Conservation (phyloP, 768 basidiomycete species). For the Tubosaeta sp. region DNA sequence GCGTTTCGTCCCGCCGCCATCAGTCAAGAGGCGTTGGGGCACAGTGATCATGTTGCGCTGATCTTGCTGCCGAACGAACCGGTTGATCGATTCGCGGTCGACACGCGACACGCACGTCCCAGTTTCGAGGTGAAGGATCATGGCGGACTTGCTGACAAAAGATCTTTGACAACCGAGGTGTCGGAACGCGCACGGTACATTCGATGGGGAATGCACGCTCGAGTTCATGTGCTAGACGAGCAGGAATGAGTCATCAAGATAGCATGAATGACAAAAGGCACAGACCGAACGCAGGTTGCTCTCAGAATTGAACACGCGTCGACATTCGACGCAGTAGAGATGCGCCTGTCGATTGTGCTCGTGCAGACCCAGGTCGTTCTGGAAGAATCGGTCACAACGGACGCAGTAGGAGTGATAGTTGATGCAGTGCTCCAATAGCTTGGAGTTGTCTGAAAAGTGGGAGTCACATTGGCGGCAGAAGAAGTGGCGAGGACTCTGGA, state of each 20-base stretch:
- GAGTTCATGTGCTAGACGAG: conserved; percentile 49
- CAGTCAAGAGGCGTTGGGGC: conserved; percentile 46
- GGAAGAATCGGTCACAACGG: conserved; percentile 40
- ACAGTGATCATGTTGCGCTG: conserved; percentile 49
- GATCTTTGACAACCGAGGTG: conserved; percentile 36
- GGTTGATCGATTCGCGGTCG: conserved; percentile 33
- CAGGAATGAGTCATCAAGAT: neutral
- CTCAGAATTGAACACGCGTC: conserved; percentile 36
- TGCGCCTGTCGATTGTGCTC: conserved; percentile 46
- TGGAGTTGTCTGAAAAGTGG: conserved; percentile 34
- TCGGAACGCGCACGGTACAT: conserved; percentile 35
- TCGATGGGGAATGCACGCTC: conserved; percentile 39
- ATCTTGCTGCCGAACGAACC: conserved; percentile 41
- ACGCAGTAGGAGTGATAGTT: conserved; percentile 41
- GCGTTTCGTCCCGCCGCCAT: conserved; percentile 2
- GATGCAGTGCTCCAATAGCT: conserved; percentile 40
- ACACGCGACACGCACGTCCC: conserved; percentile 53
- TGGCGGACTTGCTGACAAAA: conserved; percentile 52
- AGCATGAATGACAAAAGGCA: neutral
- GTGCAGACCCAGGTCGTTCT: conserved; percentile 34
- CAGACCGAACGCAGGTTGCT: conserved; percentile 15
- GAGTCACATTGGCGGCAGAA: conserved; percentile 51
- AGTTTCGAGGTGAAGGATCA: conserved; percentile 60
- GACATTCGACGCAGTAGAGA: conserved; percentile 44
- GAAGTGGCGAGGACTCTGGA: conserved; percentile 43